phyloP scores from a whole-genome alignment of 768 basidiomycete genomes.

The Pisolithus albus region DNA sequence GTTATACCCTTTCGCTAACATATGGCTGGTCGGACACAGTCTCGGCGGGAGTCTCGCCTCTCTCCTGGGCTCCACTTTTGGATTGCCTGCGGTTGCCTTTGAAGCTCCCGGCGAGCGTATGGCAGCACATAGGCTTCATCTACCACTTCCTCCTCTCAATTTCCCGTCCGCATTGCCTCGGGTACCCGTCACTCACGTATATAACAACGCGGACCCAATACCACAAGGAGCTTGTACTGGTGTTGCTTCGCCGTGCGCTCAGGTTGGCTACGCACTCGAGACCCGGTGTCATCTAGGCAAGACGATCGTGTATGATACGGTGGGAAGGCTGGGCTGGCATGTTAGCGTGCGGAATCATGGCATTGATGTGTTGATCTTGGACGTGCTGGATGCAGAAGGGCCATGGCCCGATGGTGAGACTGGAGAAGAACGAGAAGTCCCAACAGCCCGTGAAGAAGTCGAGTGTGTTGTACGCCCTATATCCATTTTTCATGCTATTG shows the following conservation, averaged over 20 bases:
- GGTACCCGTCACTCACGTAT: constrained; percentile 41
- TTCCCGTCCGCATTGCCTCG: constrained; percentile 8
- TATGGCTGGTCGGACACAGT: constrained; percentile 58
- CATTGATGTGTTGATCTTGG: constrained; percentile 48
- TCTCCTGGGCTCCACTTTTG: constrained; percentile 58
- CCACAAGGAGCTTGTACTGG: constrained; percentile 54
- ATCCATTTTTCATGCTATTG: not conserved
- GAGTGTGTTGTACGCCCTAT: constrained; percentile 51
- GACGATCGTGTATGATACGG: constrained; percentile 62
- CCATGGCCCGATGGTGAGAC: constrained; percentile 32
- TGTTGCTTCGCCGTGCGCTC: constrained; percentile 44
- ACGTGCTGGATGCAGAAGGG: constrained; percentile 43
- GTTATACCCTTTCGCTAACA: constrained; percentile 51
- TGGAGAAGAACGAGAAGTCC: constrained; percentile 43
- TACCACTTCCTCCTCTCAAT: constrained; percentile 43
- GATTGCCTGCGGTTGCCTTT: constrained; percentile 56
- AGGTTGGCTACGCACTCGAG: constrained; percentile 62
- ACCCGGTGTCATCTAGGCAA: constrained; percentile 57
- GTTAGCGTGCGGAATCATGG: constrained; percentile 50
- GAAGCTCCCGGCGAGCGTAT: constrained; percentile 61
- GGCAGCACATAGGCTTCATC: constrained; percentile 53
- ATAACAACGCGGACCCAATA: constrained; percentile 68
- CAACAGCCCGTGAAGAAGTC: constrained; percentile 49
- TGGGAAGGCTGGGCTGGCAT: constrained; percentile 54
- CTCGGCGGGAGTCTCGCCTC: constrained; percentile 62